Evolutionary conservation across 257 asterid genomes (phyloP), one percentile per base, ranked within the genome.

Genomic region (Datura wrightii): DNA sequence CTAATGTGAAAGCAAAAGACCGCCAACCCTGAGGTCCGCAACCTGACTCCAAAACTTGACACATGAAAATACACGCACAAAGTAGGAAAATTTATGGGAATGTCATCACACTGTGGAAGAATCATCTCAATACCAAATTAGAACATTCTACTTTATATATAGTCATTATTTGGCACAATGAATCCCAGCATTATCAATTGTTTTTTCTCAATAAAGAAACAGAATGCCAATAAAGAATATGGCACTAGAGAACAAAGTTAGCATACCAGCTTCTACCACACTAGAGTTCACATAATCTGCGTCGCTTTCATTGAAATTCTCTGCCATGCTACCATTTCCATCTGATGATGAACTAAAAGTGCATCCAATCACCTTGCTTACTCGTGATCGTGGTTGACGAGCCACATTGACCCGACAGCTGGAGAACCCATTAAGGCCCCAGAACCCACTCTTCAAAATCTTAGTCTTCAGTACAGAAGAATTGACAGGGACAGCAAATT

Each of bases 251-350:
- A 74, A 74, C 19, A 60, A 62, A 84, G 80, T 44, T 14, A 36
- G 55, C 82, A 19, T 90, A 96, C 99, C 98, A 74, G 99, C 99
- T 93, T 96, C 99, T 59, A 96, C 84, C 80, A 96, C 97, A 60
- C 94, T 93, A 6, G 99, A 93, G 84, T 92, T 92, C 44, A 96
- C 97, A 85, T 94, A 94, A 89, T 96, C 97, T 1, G 98, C 90
- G 46, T 96, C 97, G 55, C 87, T 93, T 88, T 91, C 97, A 9
- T 84, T 94, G 80, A 90, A 89, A 86, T 92, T 96, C 78, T 89
- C 98, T 0, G 98, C 99, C 91, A 80, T 93, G 92, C 98, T 94
- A 19, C 97, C 98, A 88, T 93, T 92, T 54, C 94, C 99, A 79
- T 94, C 89, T 41, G 99, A 93, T 15, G 99, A 91, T 4, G 99